Base-by-base conservation (phyloP, 139 green algal species). In the Chlamydomonas asymmetrica region DNA sequence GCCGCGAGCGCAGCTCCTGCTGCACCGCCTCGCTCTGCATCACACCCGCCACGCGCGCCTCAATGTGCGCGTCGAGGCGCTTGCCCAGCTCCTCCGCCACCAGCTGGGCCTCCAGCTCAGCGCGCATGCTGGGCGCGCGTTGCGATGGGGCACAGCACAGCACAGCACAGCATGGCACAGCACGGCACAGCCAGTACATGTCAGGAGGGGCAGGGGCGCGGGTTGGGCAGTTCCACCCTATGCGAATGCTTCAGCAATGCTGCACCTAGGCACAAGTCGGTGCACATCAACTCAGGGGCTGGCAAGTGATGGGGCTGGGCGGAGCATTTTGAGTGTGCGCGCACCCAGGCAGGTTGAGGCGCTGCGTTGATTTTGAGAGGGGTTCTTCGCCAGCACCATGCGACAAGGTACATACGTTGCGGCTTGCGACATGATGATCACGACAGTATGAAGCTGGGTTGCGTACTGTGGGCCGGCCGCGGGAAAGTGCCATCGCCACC, bases 21-120 rank as follows among this genome's bases (percentile, higher is more conserved):
- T 87, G 87, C 66, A 91, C 87, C 59, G 75, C 77, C 25, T 90
- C 79, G 34, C 63, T 81, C 54, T 27, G 43, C 63, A 91, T 80
- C 34, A 80, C 87, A 32, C 80, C 80, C 8, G 72, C 56, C 13
- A 91, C 87, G n/a, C 75, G 70, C 50, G 67, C 78, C 80, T 91
- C 78, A 18, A 91, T 66, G 59, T 43, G 39, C 3, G 56, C 62
- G 2, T 61, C 73, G 32, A 91, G 49, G 5, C 80, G 76, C 20
- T 66, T 61, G 7, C 41, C 81, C 23, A 73, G 64, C 79, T 91
- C 86, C 63, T 88, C 79, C 32, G 78, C 76, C 6, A 85, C 66
- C 69, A 91, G 75, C 63, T 65, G 67, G 22, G 64, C 79, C 78
- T 85, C 83, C 78, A 85, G 66, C 60, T 79, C 78, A 20, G 65